Evolutionary conservation across 2,329 filamentous ascomycete genomes (phyloP), one percentile per base, ranked within the genome.

Genomic region (Lojkania enalia): DNA sequence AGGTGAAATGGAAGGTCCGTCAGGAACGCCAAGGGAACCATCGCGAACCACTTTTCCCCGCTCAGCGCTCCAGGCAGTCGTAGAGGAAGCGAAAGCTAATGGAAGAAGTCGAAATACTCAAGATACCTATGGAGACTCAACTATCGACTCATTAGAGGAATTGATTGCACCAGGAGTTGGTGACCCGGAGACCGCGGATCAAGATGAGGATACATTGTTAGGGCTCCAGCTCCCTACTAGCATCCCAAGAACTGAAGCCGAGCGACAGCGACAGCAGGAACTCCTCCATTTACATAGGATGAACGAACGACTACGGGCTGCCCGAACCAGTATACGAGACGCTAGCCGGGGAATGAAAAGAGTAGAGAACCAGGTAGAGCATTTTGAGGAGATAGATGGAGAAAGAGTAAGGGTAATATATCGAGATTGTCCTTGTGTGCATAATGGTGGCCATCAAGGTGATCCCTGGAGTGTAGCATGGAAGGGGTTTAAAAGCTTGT

Each of bases 61-160:
- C 20, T 71, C 67, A 16, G 67, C 63, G 3, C 61, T 77, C 4
- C 64, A 70, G 40, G 70, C 71, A 14, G 60, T 77, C 14, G 60
- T 76, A 1, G 58, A 66, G 39, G 64, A 72, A 51, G 69, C 69
- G 4, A 66, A 61, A 57, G 52, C 60, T 5, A 51, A 48, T 19
- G 51, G 48, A 19, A 35, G 29, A n/a, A 23, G 19, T 19, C 39
- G 43, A 19, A 46, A 46, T 23, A 40, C 40, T 16, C 49, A 53
- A 18, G 63, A 69, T 14, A 55, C 62, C 21, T 67, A 70, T 29
- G 74, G 74, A 25, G 75, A 77, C 20, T 73, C 71, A 14, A 78
- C 75, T 3, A 70, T 77, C 32, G 69, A 74, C 35, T 76, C 74
- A 3, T 61, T 77, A 5, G 73, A 77, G 54, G 71, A 74, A 25